These are phyloP conservation scores for Schizothecium vesticola DNA, from an alignment of 495 filamentous ascomycete species.

Conservation along the genomic window DNA sequence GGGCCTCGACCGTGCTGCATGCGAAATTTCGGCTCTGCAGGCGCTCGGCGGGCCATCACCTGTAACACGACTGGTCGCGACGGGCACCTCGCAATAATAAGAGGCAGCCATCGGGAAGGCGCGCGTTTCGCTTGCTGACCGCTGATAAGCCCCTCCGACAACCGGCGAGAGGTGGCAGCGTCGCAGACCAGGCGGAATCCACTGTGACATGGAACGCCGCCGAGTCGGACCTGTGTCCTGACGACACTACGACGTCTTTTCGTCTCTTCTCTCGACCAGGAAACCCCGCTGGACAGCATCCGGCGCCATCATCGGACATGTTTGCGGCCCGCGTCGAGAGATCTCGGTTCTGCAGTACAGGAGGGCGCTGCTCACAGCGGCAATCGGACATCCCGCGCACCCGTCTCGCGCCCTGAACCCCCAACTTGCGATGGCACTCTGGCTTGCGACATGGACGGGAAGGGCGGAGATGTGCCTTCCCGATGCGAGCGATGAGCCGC, in stretches of 20 bases:
- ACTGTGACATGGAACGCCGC: not conserved
- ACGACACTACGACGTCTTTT: not conserved
- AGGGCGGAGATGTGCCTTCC: not conserved
- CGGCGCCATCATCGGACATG: not conserved
- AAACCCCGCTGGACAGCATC: not conserved
- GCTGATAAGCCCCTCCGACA: not conserved
- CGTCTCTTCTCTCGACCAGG: not conserved
- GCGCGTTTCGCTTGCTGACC: not conserved
- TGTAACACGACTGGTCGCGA: not conserved
- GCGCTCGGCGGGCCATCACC: not conserved
- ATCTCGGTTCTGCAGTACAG: not conserved
- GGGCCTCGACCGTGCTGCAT: not conserved
- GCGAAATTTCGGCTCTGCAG: not conserved
- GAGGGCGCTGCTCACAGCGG: not conserved
- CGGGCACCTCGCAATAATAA: not conserved
- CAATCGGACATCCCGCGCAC: not conserved
- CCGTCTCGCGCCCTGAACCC: not conserved
- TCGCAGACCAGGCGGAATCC: not conserved
- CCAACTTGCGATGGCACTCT: not conserved
- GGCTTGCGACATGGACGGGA: not conserved
- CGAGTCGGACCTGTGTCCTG: not conserved
- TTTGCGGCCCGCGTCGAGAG: not conserved
- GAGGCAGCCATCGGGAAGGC: not conserved
- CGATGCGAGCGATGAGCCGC: not conserved
- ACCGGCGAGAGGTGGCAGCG: not conserved